phyloP scores from a whole-genome alignment of 75 land plant species.

The Sequoiadendron giganteum region DNA sequence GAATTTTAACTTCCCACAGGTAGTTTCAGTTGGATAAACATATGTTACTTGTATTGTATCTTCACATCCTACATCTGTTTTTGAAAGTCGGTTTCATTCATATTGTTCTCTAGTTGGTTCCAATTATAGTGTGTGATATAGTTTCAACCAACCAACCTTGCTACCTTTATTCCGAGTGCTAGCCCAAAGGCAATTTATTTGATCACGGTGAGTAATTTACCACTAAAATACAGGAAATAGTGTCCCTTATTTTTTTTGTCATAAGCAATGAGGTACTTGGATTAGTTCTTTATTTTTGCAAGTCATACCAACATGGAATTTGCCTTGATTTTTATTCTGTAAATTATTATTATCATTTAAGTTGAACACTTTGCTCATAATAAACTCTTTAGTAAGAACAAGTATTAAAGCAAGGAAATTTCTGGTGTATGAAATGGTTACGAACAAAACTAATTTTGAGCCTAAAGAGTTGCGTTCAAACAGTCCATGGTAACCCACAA shows the following conservation, averaged over 20 bases:
- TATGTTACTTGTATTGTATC: not conserved
- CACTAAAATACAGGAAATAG: not conserved
- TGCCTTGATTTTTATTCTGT: not conserved
- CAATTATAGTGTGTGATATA: slow-evolving; percentile 16
- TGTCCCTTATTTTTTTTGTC: not conserved
- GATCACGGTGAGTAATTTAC: slow-evolving; percentile 46
- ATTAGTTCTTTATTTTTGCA: not conserved
- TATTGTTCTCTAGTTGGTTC: not conserved
- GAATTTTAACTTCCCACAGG: slow-evolving; percentile 54
- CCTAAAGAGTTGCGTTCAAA: too few relatives aligned
- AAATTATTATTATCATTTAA: not conserved
- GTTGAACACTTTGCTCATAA: not conserved
- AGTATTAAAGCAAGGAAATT: too few relatives aligned
- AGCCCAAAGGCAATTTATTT: slow-evolving; percentile 82
- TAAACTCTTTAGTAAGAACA: too few relatives aligned
- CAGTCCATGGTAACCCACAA: too few relatives aligned
- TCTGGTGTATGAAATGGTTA: too few relatives aligned
- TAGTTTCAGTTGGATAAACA: slow-evolving; percentile 7
- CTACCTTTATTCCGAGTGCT: slow-evolving; percentile 65
- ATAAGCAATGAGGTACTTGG: slow-evolving; percentile 1
- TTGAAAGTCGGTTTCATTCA: not conserved
- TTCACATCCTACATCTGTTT: not conserved
- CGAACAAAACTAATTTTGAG: too few relatives aligned
- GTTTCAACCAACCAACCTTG: slow-evolving; percentile 52
- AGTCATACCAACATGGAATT: not conserved